Evolutionary conservation across 1,284 basidiomycete genomes (phyloP).

Genomic region (Trichosporon sp.): DNA sequence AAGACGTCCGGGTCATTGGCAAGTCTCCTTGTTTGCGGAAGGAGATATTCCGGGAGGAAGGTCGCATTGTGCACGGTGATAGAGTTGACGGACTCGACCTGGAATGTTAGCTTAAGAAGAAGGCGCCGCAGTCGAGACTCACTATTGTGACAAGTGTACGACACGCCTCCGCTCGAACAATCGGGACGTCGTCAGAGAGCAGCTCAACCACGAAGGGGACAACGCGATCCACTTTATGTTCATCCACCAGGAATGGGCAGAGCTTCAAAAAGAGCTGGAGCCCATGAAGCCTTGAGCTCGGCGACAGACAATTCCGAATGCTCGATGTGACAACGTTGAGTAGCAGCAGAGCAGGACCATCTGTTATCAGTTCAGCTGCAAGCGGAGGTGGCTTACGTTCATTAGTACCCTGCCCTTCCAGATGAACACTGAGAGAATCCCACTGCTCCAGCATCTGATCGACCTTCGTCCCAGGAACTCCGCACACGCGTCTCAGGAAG

Average conservation of each 20-base stretch:
- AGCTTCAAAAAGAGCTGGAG: conserved; percentile 84
- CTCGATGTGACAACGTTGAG: conserved; percentile 84
- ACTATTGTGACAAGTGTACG: conserved; percentile 80
- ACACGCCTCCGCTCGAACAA: conserved; percentile 74
- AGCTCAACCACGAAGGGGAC: conserved; percentile 87
- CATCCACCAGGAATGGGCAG: conserved; percentile 78
- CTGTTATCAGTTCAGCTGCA: conserved; percentile 46
- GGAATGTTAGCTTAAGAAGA: conserved; percentile 1
- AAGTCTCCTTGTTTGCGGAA: conserved; percentile 81
- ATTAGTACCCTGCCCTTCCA: conserved; percentile 29
- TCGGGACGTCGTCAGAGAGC: conserved; percentile 74
- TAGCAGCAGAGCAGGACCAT: conserved; percentile 73
- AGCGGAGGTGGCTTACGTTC: conserved; percentile 26
- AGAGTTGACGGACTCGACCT: conserved; percentile 78
- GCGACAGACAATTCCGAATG: conserved; percentile 79
- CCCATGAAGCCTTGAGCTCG: conserved; percentile 78
- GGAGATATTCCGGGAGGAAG: conserved; percentile 90
- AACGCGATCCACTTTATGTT: conserved; percentile 90
- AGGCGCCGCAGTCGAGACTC: not conserved
- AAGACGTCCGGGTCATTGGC: conserved; percentile 76
- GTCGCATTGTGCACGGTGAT: conserved; percentile 81
- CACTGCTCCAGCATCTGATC: conserved; percentile 44
- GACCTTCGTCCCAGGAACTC: conserved; percentile 34
- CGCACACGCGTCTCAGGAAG: conserved; percentile 29
- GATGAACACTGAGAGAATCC: conserved; percentile 41